Percentiles rank a stretch among this genome's conserved stretches.
These are phyloP conservation scores for Bacterosira constricta DNA, from an alignment of 108 stramenopile species.

Conservation along the genomic window DNA sequence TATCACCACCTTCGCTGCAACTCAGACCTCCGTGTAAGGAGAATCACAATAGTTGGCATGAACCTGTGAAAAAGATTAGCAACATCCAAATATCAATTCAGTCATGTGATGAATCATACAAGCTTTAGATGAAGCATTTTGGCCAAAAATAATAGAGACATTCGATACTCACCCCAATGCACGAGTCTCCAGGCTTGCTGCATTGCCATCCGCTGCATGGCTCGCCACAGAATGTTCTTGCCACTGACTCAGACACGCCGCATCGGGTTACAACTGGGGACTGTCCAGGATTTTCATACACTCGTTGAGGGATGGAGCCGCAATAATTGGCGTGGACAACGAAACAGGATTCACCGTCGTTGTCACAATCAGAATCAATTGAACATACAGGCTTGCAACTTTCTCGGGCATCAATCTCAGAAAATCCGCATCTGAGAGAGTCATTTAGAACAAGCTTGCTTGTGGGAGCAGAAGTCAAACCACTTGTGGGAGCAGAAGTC, in stretches of 20 bases:
- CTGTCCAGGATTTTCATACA: constrained; percentile 13
- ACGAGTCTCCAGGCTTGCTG: constrained; percentile 21
- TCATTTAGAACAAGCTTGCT: constrained; percentile 17
- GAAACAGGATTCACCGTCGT: constrained; percentile 14
- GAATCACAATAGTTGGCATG: constrained; percentile 32
- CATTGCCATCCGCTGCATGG: constrained; percentile 35
- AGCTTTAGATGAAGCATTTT: not conserved
- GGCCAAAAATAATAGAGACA: not conserved
- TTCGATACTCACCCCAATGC: not conserved
- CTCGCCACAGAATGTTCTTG: constrained; percentile 34
- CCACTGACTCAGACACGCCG: constrained; percentile 12
- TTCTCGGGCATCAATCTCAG: constrained; percentile 36
- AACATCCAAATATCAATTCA: not conserved
- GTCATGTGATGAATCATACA: not conserved
- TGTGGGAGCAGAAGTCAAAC: not conserved
- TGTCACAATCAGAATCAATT: constrained; percentile 19
- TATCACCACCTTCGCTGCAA: too few species aligned
- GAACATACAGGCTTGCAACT: constrained; percentile 21
- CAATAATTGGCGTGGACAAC: constrained; percentile 26
- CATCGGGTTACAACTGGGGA: constrained; percentile 11
- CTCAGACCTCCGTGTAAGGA: constrained; percentile 8
- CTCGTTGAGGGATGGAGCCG: constrained; percentile 26
- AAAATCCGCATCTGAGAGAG: constrained; percentile 27
- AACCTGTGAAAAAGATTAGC: not conserved
- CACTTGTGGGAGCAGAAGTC: not conserved